Evolutionary conservation across 768 basidiomycete genomes (phyloP), one percentile per base, ranked within the genome.

Genomic region (Rhodosporidiobolus sp.): DNA sequence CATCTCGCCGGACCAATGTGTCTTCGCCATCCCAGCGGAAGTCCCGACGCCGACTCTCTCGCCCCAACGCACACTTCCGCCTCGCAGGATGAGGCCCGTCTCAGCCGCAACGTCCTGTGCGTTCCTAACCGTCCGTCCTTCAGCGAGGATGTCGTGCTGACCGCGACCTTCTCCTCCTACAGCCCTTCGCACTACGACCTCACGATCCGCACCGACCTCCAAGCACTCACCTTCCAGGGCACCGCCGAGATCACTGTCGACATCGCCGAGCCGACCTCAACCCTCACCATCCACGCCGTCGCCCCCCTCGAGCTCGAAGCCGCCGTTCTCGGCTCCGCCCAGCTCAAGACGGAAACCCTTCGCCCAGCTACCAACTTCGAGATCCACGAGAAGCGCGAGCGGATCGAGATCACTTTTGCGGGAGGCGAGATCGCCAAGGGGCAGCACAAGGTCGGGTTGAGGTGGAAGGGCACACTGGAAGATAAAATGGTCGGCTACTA

Each of bases 181-280:
- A 54, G 55, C 66, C 71, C 71, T 17, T 48, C 57, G 12, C 90
- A 93, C 79, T 94, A 94, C 81, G 88, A 90, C 76, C 79, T 93
- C 61, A 87, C 87, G 56, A 82, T 94, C 79, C 87, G 86, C 78
- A 94, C 92, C 63, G 91, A 97, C 82, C 86, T 97, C 63, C 85
- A 89, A 67, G 84, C 84, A n/a, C 84, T 87, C 70, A 85, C 82
- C 17, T 98, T 93, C 80, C 83, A 86, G 54, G 95, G 95, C 54
- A 84, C 88, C 50, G 90, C 89, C 60, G 87, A 87, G 75, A 86
- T 90, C 66, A 91, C 89, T 74, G 81, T 94, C 65, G 84, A 90
- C 58, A 81, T 94, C 70, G 81, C 84, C 65, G 81, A 85, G 63
- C 85, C 87, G 66, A 89, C 89, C 4, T 82, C 91, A 73, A 26